phyloP scores from a whole-genome alignment of 495 filamentous ascomycete genomes.

The Penicillium cataractarum region DNA sequence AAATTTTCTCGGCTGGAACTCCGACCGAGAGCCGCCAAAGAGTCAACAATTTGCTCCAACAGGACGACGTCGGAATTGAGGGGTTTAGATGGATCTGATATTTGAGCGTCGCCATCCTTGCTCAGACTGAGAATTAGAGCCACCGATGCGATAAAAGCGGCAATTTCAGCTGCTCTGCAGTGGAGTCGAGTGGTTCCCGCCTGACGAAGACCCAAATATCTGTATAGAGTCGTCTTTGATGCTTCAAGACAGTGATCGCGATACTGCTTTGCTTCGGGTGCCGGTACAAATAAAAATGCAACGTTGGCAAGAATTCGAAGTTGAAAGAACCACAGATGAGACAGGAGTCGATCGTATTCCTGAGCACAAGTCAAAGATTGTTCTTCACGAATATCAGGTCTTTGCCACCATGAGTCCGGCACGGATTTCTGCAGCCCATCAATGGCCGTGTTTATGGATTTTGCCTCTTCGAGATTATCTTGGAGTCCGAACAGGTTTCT shows the following conservation, averaged over 20 bases:
- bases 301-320: background rate
- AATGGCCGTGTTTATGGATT: background rate
- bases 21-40: background rate
- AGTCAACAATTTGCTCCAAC: background rate
- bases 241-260: background rate
- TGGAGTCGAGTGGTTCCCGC: background rate
- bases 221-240: background rate
- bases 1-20: background rate
- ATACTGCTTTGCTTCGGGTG: background rate
- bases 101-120: background rate
- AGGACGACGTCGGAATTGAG: background rate
- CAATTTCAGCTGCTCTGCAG: background rate
- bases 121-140: background rate
- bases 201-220: background rate
- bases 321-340: background rate
- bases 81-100: background rate
- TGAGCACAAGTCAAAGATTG: background rate
- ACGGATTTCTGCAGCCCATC: background rate
- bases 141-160: background rate
- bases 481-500: background rate
- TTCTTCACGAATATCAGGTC: background rate
- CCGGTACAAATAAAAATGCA: background rate
- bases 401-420: slow-evolving; percentile 2
- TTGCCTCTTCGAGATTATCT: background rate
- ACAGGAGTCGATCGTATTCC: background rate